Evolutionary conservation across 2,329 filamentous ascomycete genomes (phyloP), one percentile per base, ranked within the genome.

Genomic region (Aspergillus pseudoterreus): DNA sequence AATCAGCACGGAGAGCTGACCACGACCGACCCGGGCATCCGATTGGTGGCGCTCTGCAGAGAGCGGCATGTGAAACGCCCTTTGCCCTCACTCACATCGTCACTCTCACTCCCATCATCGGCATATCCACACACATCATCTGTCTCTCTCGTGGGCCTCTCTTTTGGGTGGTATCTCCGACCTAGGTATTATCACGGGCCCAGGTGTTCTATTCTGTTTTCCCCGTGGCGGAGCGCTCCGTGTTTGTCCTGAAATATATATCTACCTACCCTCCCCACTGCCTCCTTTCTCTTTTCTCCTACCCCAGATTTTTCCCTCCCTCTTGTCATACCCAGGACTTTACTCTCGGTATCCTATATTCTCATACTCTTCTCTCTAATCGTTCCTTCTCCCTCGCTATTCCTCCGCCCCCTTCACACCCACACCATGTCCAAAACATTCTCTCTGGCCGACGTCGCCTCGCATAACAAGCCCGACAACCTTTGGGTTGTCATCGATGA

Each of bases 401-500:
- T 11, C 22, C 14, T 14, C 6, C 19, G 14, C 6, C 12, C 24
- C 42, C 6, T 44, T 19, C 5, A 14, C 27, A 12, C 15, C 19
- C 14, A 21, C 64, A 81, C 52, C 64, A 99, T 99, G 94, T 88
- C 92, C 46, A 88, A 94, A 76, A 87, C 83, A 27, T 96, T 96
- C 71, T 87, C 86, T 49, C 80, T 85, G 59, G 82, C 82, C 77
- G 92, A 96, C 70, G 92, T 99, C 57, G 86, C 92, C 69, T 84
- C 88, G 75, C 92, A 97, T 75, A 96, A 90, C 80, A 96, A 92
- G 77, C 74, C 86, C 43, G 84, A 90, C 67, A 86, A 86, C 69
- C 80, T 96, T 55, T 97, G 86, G 83, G 89, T 97, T 66, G 83
- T 95, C 59, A 85, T 97, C 60, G 92, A 97, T 61, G 88, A 92